Evolutionary conservation across 768 basidiomycete genomes (phyloP), one percentile per base, ranked within the genome.

Genomic region (Amanita brunnescens): DNA sequence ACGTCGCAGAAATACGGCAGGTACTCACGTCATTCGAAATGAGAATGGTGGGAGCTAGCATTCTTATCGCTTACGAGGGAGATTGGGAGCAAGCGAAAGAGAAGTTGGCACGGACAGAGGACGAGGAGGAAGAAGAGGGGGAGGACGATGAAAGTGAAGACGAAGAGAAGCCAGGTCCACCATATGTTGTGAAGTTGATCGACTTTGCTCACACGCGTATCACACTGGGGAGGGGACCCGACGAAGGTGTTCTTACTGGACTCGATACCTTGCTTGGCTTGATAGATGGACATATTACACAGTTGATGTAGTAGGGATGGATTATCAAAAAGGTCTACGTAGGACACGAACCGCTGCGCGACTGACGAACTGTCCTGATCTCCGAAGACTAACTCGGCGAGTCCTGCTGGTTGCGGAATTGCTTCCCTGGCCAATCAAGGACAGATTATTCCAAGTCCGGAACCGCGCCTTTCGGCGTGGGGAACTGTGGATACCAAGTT

Each of bases 331-430:
- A 87, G 86, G 87, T 88, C 78, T 89, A 76, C 73, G 75, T 77
- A 63, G 64, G 74, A 79, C 86, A 68, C 83, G 87, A 76, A 69
- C 76, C 79, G 78, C 74, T 71, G 81, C 85, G 81, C 87, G 87
- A 69, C 87, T 84, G 87, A 84, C 77, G 83, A 81, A 80, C 62
- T 77, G 80, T 69, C 85, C 86, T 85, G 79, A 66, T 87, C 86
- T 88, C 86, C 84, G 74, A 85, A 81, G 87, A 90, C 86, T 86
- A 88, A 88, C 84, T 89, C 81, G 87, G 87, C 80, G 66, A 76
- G 76, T 73, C 80, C 85, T 77, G 84, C 78, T 76, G 81, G 78
- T 81, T 90, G 87, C 87, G 79, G 82, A 89, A 90, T 90, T 83
- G 73, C 87, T 90, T 89, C 82, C 86, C 87, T 89, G 82, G 83